These are phyloP conservation scores for Carex arenaria DNA, from an alignment of 202 grass and related monocot genomes.

Conservation along the genomic window DNA sequence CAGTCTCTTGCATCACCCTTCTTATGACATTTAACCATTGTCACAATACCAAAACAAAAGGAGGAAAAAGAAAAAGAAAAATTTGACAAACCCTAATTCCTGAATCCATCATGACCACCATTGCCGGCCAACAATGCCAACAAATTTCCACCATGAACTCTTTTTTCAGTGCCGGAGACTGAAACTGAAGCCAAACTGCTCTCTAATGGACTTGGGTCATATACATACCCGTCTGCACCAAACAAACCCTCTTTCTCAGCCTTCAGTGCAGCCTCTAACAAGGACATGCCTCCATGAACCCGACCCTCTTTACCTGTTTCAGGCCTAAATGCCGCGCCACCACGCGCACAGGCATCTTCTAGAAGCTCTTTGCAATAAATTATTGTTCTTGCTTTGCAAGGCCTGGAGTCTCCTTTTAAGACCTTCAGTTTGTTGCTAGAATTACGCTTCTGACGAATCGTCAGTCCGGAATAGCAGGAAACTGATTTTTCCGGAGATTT, in stretches of 20 bases:
- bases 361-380: slow-evolving; percentile 14
- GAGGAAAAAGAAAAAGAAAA: neutral
- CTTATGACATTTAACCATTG: slow-evolving; percentile 3
- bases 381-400: slow-evolving; percentile 22
- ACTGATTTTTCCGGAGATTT: slow-evolving; percentile 9
- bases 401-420: neutral
- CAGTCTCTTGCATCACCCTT: neutral
- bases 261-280: slow-evolving; percentile 20
- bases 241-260: slow-evolving; percentile 18
- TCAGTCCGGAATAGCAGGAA: slow-evolving; percentile 14
- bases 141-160: slow-evolving; percentile 26
- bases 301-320: slow-evolving; percentile 15
- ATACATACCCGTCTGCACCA: neutral
- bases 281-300: slow-evolving; percentile 19
- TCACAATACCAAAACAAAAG: neutral
- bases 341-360: neutral
- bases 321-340: neutral
- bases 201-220: slow-evolving; percentile 1
- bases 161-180: slow-evolving; percentile 17
- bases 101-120: neutral
- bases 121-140: slow-evolving; percentile 19
- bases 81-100: slow-evolving; percentile 19
- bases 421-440: slow-evolving; percentile 14
- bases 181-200: slow-evolving; percentile 7
- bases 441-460: slow-evolving; percentile 9